phyloP scores from a whole-genome alignment of 139 green algal genomes.

The Chlorella sp. region DNA sequence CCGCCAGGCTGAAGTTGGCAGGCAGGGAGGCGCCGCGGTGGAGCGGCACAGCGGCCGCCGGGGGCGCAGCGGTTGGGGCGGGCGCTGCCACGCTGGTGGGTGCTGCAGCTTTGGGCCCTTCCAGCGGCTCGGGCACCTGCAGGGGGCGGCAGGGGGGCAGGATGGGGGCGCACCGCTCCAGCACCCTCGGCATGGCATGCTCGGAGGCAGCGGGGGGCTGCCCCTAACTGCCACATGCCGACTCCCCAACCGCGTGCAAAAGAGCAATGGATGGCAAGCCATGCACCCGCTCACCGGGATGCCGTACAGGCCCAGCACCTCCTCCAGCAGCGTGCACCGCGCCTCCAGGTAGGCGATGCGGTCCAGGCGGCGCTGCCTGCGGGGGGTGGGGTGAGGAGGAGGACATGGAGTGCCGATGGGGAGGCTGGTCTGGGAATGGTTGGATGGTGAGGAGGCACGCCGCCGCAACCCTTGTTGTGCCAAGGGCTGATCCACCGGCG shows the following conservation, averaged over 20 bases:
- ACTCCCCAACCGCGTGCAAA: too few relatives aligned
- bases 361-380: slow-evolving; percentile 36
- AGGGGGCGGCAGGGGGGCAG: too few relatives aligned
- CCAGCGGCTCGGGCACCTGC: too few relatives aligned
- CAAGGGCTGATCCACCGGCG: too few relatives aligned
- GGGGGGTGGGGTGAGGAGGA: too few relatives aligned
- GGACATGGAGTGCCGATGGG: neutral
- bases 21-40: neutral
- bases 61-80: too few relatives aligned
- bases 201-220: too few relatives aligned
- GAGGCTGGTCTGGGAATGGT: neutral
- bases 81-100: too few relatives aligned
- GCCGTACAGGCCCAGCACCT: neutral
- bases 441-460: neutral
- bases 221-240: too few relatives aligned
- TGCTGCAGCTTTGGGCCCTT: too few relatives aligned
- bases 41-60: neutral
- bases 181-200: too few relatives aligned
- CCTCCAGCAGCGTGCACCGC: slow-evolving; percentile 35
- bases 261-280: too few relatives aligned
- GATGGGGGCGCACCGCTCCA: neutral
- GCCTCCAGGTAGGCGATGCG: slow-evolving; percentile 32
- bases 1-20: neutral
- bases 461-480: neutral
- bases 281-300: neutral